Conservation (phyloP, 1,284 basidiomycete genomes). For the Wallemia mellicola region DNA sequence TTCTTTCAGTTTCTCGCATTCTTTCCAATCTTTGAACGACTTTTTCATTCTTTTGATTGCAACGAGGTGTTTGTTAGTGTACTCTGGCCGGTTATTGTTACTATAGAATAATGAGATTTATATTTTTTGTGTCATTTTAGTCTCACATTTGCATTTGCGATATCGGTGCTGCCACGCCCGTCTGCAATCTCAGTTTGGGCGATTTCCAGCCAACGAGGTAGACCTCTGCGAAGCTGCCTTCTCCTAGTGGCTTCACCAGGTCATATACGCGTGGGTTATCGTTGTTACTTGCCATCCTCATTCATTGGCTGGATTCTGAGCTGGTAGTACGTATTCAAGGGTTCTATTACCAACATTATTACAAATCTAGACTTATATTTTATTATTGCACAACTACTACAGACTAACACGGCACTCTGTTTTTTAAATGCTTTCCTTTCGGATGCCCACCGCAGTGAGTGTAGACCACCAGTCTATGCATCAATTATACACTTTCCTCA, state of each 20-base stretch:
- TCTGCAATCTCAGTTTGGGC: background rate
- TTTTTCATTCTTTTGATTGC: conserved; percentile 98
- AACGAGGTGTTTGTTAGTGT: conserved; percentile 74
- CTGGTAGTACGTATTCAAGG: too few relatives aligned
- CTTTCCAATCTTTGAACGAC: conserved; percentile 87
- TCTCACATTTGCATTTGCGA: background rate
- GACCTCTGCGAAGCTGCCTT: background rate
- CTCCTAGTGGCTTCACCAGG: background rate
- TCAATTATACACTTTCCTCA: background rate
- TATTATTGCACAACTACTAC: too few relatives aligned
- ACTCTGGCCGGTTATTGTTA: conserved; percentile 32
- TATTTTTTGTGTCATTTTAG: background rate
- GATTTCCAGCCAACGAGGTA: background rate
- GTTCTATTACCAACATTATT: too few relatives aligned
- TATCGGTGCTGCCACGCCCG: background rate
- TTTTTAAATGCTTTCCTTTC: too few relatives aligned
- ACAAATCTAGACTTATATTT: too few relatives aligned
- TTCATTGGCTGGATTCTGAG: background rate
- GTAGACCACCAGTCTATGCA: too few relatives aligned
- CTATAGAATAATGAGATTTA: background rate
- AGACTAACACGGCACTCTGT: too few relatives aligned
- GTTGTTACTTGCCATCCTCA: background rate
- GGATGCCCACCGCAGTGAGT: too few relatives aligned
- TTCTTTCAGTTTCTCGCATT: conserved; percentile 83
- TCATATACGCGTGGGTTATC: background rate